Base-by-base conservation (phyloP, 352 stramenopile genomes). In the Phytopythium boreale region DNA sequence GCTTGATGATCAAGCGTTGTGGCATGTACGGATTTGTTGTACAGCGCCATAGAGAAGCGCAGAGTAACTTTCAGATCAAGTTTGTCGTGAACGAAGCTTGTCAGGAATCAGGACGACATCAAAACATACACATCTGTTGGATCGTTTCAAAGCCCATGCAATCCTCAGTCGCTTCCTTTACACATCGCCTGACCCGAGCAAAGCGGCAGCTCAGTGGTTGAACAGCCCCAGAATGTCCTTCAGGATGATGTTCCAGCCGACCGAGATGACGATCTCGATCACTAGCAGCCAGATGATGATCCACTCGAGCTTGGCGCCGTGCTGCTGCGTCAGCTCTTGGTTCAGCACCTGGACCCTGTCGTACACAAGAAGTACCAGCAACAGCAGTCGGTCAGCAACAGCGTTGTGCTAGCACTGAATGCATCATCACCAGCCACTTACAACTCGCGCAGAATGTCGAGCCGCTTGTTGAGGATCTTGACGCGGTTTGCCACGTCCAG, bases 251-350 rank as follows among this genome's bases (percentile, higher is more conserved):
- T 95, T 79, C 87, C 84, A 95, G 52, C 72, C 79, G 5, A 95
- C 74, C 17, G 88, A 80, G 51, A 98, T 88, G 36, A 97, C 65
- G 27, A 98, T 75, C 74, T 97, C 89, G 27, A 79, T 84, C 50
- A 97, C 75, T 53, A 97, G 82, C 56, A 98, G 86, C 87, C 89
- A 97, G 64, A 98, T 97, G 62, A 98, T 87, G 75, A 97, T 98
- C 89, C 87, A 97, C 76, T 98, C 92, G 29, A 98, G 89, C 60
- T 93, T 93, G 19, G 81, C 78, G n/a, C 82, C 81, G 72, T 97
- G 88, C 55, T 95, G 71, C 29, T 90, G 87, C 49, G 82, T 87
- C 53, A 96, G 69, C 68, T 98, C 90, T 50, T 93, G 90, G 61
- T 92, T 93, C 56, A 98, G 68, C 29, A 98, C 89, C 60, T 97